Percentiles rank a stretch among this genome's conserved stretches.
Evolutionary conservation across 208 protist genomes (phyloP).

Genomic region (Wallacemonas sp.): DNA sequence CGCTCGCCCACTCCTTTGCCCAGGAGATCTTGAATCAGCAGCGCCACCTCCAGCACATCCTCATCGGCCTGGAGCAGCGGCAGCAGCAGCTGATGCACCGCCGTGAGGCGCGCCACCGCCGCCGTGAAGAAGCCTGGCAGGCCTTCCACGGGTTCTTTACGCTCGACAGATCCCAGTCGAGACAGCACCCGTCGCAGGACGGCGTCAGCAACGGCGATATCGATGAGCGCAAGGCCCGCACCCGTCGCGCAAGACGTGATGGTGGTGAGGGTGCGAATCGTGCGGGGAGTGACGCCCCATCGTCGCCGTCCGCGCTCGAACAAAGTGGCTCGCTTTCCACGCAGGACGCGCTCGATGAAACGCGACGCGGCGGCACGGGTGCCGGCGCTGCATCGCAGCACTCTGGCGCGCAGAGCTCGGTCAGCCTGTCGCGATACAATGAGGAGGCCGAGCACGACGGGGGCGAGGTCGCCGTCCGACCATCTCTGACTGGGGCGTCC

Average conservation of each 20-base stretch:
- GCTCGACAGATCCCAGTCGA: neutral
- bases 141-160: conserved; percentile 3
- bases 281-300: too few species aligned
- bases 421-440: conserved; percentile 5
- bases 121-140: conserved; percentile 1
- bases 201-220: too few species aligned
- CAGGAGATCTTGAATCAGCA: conserved; percentile 66
- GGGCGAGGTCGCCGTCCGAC: neutral
- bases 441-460: neutral
- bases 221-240: too few species aligned
- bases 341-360: neutral
- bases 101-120: neutral
- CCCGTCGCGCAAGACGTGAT: too few species aligned
- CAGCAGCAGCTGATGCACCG: conserved; percentile 12
- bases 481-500: neutral
- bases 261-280: too few species aligned
- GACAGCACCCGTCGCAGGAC: neutral
- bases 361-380: neutral
- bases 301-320: too few species aligned
- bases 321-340: neutral
- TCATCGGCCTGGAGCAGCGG: conserved; percentile 40
- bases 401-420: neutral
- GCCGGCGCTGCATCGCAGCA: neutral
- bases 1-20: conserved; percentile 56
- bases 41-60: conserved; percentile 43